Base-by-base conservation (phyloP, 1,139 yeast genomes). In the Blastobotrys malaysiensis region DNA sequence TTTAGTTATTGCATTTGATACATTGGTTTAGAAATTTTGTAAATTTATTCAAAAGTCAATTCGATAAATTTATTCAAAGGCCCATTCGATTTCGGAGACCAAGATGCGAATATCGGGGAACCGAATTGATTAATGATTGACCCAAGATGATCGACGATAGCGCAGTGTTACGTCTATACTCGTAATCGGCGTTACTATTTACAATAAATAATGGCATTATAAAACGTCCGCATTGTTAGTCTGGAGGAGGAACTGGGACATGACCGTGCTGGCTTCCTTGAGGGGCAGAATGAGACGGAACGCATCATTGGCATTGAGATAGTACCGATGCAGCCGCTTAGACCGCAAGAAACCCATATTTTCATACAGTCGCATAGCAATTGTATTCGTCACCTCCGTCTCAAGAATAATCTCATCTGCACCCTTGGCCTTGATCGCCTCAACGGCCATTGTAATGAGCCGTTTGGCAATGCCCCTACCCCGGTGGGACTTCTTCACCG, bases 321-420 rank as follows among this genome's bases (percentile, higher is more conserved):
- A 93, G 73, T 93, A 93, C 53, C 96, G 77, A 66, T 83, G 86
- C 65, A 93, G 77, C 57, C 98, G 75, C 65, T 93, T 90, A 45
- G 85, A 79, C 58, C 96, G 77, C 51, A 91, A 68, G 66, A 93
- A 93, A 1, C 99, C 99, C 72, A 91, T 78, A 59, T 85, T 82
- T 67, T 90, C 96, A 67, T 93, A 93, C 52, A 93, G 72, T 31
- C 75, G 73, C 59, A 91, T 74, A 0, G 99, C 99, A 0, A 87
- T 86, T 16, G 65, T 69, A 64, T 93, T 93, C 46, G 81, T 82
- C 7, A 88, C 95, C 67, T 93, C 99, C 0, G 99, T 88, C 68
- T 93, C 99, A 56, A 93, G 76, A 75, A 86, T 85, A 19, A 91
- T 82, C 67, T 93, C 99, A 69, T 93, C 98, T 43, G 91, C 89